Evolutionary conservation across 345 rosid genomes (phyloP), one percentile per base, ranked within the genome.

Genomic region (Eucalyptus shirleyi): DNA sequence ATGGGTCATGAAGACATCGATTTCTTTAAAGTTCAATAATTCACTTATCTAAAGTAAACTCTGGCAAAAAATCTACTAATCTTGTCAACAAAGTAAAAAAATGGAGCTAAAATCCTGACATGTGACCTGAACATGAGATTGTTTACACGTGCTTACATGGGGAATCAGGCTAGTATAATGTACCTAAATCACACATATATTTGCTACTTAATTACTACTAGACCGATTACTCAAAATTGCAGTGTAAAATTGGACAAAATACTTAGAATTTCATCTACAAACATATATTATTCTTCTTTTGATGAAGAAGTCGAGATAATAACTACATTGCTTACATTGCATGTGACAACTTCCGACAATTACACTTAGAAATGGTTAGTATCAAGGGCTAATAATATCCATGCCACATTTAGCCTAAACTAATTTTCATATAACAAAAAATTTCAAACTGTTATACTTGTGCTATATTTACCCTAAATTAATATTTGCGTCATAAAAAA

Each of bases 91-190:
- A 28, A 59, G 65, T 28, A 12, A 60, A 28, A 1, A 28, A 30
- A 45, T n/a, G 0, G 1, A 12, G 67, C 32, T 26, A 45, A 45
- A 60, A 60, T 60, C 67, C 67, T 26, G 6, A 28, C 16, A 28
- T 1, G 0, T 26, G 32, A 12, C 8, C 16, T 12, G 0, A 12
- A 12, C 3, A 28, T 28, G 17, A 60, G 32, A 60, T 60, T 28
- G 17, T 60, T 28, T 60, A 56, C 13, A 56, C 12, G 6, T 56
- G 28, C 30, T 65, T 1, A n/a, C 72, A 13, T 6, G 19, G 72
- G 72, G 72, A 65, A 65, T 65, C 72, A 7, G 7, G 3, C 72
- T 7, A 7, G 59, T 19, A 23, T 56, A 8, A 2, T 23, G 28
- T 21, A 56, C 62, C 6, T 56, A 56, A 23, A 56, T 24, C 12